Evolutionary conservation across 2,329 filamentous ascomycete genomes (phyloP).

Genomic region (Pseudomassariella vexata): DNA sequence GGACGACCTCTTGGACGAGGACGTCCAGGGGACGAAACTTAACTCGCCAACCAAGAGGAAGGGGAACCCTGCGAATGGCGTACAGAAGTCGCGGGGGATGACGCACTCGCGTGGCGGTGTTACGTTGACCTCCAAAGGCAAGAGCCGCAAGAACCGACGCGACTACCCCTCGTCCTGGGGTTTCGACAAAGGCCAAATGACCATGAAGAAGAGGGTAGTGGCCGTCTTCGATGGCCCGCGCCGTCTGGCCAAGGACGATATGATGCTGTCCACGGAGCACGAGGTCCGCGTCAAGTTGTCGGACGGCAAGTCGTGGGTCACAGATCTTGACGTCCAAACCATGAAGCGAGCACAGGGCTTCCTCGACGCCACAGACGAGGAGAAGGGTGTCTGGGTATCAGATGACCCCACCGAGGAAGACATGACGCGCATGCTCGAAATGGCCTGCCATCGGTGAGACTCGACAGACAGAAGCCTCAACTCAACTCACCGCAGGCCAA

Average conservation of each 20-base stretch:
- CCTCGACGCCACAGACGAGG: constrained; percentile 71
- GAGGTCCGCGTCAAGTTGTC: constrained; percentile 82
- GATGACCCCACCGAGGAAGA: constrained; percentile 63
- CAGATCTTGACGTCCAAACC: constrained; percentile 88
- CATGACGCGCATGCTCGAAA: constrained; percentile 53
- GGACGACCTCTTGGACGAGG: constrained; percentile 57
- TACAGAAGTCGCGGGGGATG: constrained; percentile 65
- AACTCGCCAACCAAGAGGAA: constrained; percentile 53
- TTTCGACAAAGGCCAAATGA: constrained; percentile 88
- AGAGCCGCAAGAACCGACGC: constrained; percentile 82
- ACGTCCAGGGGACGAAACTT: constrained; percentile 44
- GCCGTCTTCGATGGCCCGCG: constrained; percentile 86
- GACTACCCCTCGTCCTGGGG: constrained; percentile 95
- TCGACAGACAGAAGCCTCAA: too few relatives aligned
- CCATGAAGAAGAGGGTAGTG: constrained; percentile 94
- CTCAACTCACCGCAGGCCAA: too few relatives aligned
- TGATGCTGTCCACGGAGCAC: constrained; percentile 95
- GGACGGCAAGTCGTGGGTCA: constrained; percentile 75
- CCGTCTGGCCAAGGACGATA: constrained; percentile 93
- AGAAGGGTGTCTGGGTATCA: constrained; percentile 79
- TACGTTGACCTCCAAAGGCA: constrained; percentile 45
- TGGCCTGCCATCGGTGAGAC: constrained; percentile 33
- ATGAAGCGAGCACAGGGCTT: constrained; percentile 83
- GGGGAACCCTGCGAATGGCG: constrained; percentile 48
- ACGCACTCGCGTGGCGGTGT: constrained; percentile 75